Evolutionary conservation across 345 rosid species (phyloP), one percentile per base, ranked within the genome.

Genomic region (Luvunga scandens): DNA sequence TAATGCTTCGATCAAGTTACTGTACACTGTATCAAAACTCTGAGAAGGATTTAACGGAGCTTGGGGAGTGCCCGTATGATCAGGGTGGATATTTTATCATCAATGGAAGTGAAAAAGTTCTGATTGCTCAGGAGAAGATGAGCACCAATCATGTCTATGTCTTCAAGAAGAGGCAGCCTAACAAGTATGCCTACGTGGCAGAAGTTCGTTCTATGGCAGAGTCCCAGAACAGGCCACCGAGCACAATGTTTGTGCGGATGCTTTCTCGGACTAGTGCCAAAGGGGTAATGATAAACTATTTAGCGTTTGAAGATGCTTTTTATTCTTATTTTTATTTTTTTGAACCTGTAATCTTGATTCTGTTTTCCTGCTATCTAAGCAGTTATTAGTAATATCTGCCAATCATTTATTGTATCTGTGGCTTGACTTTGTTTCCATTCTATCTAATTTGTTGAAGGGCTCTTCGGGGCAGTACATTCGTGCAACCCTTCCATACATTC

Each of bases 191-290:
- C 0, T 94, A 85, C 76, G 98, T 94, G 68, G 98, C 81, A 3
- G 98, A 96, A 89, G 99, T 96, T 78, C 93, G 98, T 62, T 96
- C 99, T 56, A 94, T 96, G 99, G 98, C 98, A 6, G 98, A 96
- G 84, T 87, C 89, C 77, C 99, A 96, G 80, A 95, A 94, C 77
- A 87, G 93, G 84, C 98, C 97, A 21, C 99, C 99, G 27, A 94
- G 99, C 84, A 89, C 98, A 19, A 93, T 96, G 99, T 94, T 94
- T 89, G 99, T 96, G 71, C 91, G 97, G 69, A 96, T 96, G 99
- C 98, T 96, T 88, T 87, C 99, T 79, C 93, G 97, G 53, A 90
- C 99, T 22, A 92, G 99, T 83, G 91, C 99, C 38, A 96, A 92
- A 85, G 99, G 98, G 95, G 99, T 96, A 88, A 85, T 78, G 56